phyloP scores from a whole-genome alignment of 2,329 filamentous ascomycete species.

The Pseudogymnoascus sp. region DNA sequence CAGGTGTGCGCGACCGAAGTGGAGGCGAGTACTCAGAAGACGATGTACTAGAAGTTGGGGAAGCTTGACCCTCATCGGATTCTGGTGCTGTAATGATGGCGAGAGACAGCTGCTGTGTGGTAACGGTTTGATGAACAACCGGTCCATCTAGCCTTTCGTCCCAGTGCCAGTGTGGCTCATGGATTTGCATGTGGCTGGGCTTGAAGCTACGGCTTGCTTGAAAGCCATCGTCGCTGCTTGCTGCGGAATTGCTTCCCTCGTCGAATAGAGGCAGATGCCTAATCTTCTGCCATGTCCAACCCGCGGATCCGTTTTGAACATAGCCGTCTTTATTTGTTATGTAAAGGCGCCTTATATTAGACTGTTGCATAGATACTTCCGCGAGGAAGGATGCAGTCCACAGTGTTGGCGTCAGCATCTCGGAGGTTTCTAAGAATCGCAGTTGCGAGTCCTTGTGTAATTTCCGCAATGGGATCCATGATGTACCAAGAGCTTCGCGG shows the following conservation, averaged over 20 bases:
- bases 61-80: constrained; percentile 26
- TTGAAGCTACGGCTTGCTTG: constrained; percentile 32
- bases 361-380: constrained; percentile 66
- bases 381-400: constrained; percentile 68
- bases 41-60: constrained; percentile 28
- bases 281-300: constrained; percentile 67
- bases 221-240: constrained; percentile 38
- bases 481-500: constrained; percentile 51
- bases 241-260: not conserved
- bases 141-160: constrained; percentile 57
- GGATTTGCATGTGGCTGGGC: constrained; percentile 54
- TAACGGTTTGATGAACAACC: constrained; percentile 39
- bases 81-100: constrained; percentile 39
- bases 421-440: constrained; percentile 61
- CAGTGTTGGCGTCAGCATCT: constrained; percentile 65
- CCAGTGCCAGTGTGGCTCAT: constrained; percentile 63
- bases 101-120: constrained; percentile 34
- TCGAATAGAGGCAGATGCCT: constrained; percentile 52
- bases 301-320: constrained; percentile 54
- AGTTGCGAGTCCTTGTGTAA: constrained; percentile 67
- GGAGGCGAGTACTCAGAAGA: constrained; percentile 26
- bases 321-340: constrained; percentile 72
- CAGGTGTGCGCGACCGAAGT: constrained; percentile 25
- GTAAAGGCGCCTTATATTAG: constrained; percentile 60
- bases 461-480: constrained; percentile 72